These are phyloP conservation scores for Fusarium chaquense DNA, from an alignment of 2,329 filamentous ascomycete species.

Conservation along the genomic window DNA sequence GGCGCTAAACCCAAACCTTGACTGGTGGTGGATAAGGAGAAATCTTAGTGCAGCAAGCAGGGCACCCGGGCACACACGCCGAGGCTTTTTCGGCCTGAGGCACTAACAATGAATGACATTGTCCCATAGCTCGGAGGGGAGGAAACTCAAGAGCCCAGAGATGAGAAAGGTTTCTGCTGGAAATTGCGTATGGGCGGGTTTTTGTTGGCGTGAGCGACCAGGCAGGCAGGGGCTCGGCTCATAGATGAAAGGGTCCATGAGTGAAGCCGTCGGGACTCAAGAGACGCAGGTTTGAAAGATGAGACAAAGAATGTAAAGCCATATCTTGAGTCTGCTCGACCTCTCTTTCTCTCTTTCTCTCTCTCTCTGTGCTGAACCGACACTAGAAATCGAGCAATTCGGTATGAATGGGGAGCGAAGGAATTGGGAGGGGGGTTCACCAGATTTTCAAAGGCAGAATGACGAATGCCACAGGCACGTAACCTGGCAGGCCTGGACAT, in stretches of 20 bases:
- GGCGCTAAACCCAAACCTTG: conserved; percentile 53
- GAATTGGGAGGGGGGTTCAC: conserved; percentile 48
- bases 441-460: conserved; percentile 49
- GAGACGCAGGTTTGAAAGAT: conserved; percentile 13
- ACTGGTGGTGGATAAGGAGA: conserved; percentile 53
- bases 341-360: neutral
- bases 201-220: conserved; percentile 36
- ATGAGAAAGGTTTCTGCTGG: conserved; percentile 36
- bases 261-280: conserved; percentile 32
- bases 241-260: conserved; percentile 3
- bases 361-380: conserved; percentile 21
- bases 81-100: conserved; percentile 45
- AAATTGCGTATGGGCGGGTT: conserved; percentile 46
- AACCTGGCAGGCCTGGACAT: conserved; percentile 21
- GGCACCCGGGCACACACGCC: conserved; percentile 31
- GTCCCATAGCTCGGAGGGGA: conserved; percentile 26
- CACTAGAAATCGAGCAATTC: conserved; percentile 44
- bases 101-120: conserved; percentile 37
- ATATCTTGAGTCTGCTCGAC: conserved; percentile 29
- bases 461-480: conserved; percentile 44
- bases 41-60: conserved; percentile 52
- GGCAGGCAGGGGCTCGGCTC: conserved; percentile 31
- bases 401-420: conserved; percentile 46
- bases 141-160: conserved; percentile 26
- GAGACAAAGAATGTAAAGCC: conserved; percentile 26